A percentile compares a stretch with the other conserved stretches of the same genome.
phyloP scores from a whole-genome alignment of 2,329 filamentous ascomycete genomes.

The Dactylella cylindrospora region DNA sequence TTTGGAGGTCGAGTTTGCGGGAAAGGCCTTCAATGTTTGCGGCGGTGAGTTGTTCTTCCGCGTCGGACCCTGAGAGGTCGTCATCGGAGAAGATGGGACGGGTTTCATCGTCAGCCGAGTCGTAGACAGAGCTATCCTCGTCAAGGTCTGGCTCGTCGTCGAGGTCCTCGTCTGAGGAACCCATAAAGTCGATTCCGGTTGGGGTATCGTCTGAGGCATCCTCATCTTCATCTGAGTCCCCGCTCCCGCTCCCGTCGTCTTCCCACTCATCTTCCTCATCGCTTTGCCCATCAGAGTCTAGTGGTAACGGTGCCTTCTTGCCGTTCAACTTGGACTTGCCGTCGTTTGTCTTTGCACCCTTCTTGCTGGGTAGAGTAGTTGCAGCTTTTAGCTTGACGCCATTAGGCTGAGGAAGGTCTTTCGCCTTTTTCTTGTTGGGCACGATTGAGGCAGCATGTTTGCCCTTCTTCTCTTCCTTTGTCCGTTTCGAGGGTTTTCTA shows the following conservation, averaged over 20 bases:
- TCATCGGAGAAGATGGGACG: slow-evolving; percentile 81
- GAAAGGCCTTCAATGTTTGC: slow-evolving; percentile 95
- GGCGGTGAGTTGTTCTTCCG: slow-evolving; percentile 85
- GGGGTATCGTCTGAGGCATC: slow-evolving; percentile 40
- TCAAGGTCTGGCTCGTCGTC: slow-evolving; percentile 59
- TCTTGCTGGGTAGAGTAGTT: slow-evolving; percentile 46
- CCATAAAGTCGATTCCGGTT: slow-evolving; percentile 45
- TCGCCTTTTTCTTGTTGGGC: slow-evolving; percentile 47
- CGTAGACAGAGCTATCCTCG: slow-evolving; percentile 65
- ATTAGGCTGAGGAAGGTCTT: slow-evolving; percentile 19
- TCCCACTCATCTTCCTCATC: slow-evolving; percentile 52
- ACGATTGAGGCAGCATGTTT: slow-evolving; percentile 7
- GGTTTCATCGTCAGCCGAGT: slow-evolving; percentile 66
- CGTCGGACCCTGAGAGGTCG: slow-evolving; percentile 84
- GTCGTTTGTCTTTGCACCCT: slow-evolving; percentile 47
- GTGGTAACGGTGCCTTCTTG: slow-evolving; percentile 52
- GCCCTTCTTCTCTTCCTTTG: slow-evolving; percentile 50
- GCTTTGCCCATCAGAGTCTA: slow-evolving; percentile 49
- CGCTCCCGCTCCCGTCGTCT: slow-evolving; percentile 46
- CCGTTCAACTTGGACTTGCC: slow-evolving; percentile 51
- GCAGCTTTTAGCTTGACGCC: slow-evolving; percentile 15
- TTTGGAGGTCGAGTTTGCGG: slow-evolving; percentile 75
- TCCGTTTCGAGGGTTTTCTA: slow-evolving; percentile 50
- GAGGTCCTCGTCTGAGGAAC: slow-evolving; percentile 48
- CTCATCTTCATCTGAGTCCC: slow-evolving; percentile 52